Percentiles rank a stretch among this genome's conserved stretches.
Evolutionary conservation across 108 stramenopile species (phyloP).

Genomic region (Cylindrotheca fusiformis): DNA sequence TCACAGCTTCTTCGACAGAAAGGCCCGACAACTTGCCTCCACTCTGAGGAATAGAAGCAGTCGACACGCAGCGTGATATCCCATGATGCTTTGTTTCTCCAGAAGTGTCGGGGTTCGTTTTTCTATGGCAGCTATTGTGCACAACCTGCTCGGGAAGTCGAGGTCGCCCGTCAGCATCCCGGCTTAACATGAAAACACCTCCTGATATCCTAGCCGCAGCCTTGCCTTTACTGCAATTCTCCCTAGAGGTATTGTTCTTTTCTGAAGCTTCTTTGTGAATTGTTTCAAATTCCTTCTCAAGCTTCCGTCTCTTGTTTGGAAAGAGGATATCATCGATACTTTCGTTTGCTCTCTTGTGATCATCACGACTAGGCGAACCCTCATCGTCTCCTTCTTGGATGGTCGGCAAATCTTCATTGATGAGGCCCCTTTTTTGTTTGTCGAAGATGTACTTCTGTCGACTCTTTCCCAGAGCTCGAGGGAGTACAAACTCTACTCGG

Average conservation of each 20-base stretch:
- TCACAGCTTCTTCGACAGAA: conserved; percentile 74
- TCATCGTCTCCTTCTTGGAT: conserved; percentile 1
- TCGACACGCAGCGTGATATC: not conserved
- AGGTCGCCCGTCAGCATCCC: not conserved
- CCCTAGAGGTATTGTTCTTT: not conserved
- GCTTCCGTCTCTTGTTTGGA: conserved; percentile 12
- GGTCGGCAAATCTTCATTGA: not conserved
- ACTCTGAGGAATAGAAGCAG: not conserved
- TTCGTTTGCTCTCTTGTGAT: conserved; percentile 7
- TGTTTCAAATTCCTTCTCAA: conserved; percentile 16
- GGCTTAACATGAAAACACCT: not conserved
- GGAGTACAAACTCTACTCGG: conserved; percentile 35
- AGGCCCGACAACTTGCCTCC: conserved; percentile 33
- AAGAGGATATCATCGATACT: conserved; percentile 34
- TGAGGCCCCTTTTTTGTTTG: not conserved
- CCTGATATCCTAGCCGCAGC: not conserved
- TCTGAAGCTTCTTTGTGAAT: conserved; percentile 2
- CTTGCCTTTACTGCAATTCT: conserved; percentile 1
- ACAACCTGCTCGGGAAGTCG: not conserved
- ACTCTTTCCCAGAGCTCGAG: conserved; percentile 20
- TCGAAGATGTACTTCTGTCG: conserved; percentile 11
- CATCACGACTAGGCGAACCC: not conserved
- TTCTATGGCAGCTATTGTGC: not conserved
- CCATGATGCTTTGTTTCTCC: not conserved
- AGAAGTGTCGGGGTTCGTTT: not conserved